These are phyloP conservation scores for Byssothecium circinans DNA, from an alignment of 2,329 filamentous ascomycete genomes.

Conservation along the genomic window DNA sequence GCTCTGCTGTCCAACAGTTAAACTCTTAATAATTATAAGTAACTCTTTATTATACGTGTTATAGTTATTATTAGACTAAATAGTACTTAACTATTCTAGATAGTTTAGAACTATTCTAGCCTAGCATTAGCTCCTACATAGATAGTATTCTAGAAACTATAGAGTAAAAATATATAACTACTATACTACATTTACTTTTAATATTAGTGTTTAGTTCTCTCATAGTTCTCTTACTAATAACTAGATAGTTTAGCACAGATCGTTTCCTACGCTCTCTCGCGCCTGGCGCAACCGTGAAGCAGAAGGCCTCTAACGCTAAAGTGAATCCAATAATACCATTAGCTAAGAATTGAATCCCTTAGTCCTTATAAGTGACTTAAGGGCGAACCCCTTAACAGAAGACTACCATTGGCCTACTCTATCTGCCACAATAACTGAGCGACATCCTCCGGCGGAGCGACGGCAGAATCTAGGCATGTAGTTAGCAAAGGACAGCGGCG, in stretches of 20 bases:
- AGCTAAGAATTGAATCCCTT: no score
- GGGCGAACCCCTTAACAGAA: slow-evolving; percentile 12
- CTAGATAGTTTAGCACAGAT: slow-evolving; percentile 10
- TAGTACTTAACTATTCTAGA: no score
- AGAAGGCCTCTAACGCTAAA: no score
- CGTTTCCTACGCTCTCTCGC: slow-evolving; percentile 11
- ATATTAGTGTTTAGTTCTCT: slow-evolving; percentile 10
- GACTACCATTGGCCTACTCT: slow-evolving; percentile 13
- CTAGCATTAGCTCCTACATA: slow-evolving; percentile 8
- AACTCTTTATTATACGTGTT: no score
- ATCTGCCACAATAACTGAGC: slow-evolving; percentile 15
- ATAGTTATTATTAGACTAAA: no score
- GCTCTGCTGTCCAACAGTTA: no score
- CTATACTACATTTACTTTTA: slow-evolving; percentile 9
- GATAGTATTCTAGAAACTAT: slow-evolving; percentile 11
- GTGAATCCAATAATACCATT: no score
- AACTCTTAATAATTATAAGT: slow-evolving; percentile 12
- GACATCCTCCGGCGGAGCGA: slow-evolving; percentile 14
- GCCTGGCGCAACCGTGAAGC: slow-evolving; percentile 7
- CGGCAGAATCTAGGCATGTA: slow-evolving; percentile 14
- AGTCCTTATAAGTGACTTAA: no score
- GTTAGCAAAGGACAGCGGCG: slow-evolving; percentile 11
- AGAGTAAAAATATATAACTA: slow-evolving; percentile 8
- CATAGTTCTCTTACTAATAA: slow-evolving; percentile 13
- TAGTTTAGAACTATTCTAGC: slow-evolving; percentile 10